A percentile compares a stretch with the other conserved stretches of the same genome.
These are phyloP conservation scores for Hypocreales sp. DNA, from an alignment of 2,329 filamentous ascomycete species.

Conservation along the genomic window DNA sequence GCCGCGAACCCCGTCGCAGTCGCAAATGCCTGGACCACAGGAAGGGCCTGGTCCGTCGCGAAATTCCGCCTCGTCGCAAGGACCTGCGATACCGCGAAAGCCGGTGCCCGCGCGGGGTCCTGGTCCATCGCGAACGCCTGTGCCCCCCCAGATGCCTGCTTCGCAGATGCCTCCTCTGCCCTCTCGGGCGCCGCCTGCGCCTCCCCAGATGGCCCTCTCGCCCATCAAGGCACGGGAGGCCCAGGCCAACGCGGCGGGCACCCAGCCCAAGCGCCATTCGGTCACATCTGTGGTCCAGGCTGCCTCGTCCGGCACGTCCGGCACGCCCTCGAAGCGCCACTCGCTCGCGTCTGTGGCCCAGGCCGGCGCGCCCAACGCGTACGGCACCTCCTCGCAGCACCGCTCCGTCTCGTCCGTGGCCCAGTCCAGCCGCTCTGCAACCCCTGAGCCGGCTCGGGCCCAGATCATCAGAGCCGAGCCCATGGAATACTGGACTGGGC, in stretches of 20 bases:
- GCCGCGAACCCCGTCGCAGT: background rate
- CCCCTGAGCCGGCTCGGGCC: conserved; percentile 8
- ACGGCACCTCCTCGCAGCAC: conserved; percentile 2
- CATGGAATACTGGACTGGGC: conserved; percentile 44
- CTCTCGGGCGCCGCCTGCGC: background rate
- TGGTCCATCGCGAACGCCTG: no score
- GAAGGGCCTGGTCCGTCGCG: background rate
- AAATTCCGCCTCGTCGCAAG: background rate
- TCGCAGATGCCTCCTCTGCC: background rate
- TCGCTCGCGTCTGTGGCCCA: no score
- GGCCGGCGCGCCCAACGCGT: background rate
- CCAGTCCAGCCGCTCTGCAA: conserved; percentile 2
- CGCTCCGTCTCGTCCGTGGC: conserved; percentile 1
- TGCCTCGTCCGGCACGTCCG: background rate
- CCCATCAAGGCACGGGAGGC: background rate
- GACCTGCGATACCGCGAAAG: background rate
- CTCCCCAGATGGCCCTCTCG: background rate
- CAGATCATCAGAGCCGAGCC: conserved; percentile 26
- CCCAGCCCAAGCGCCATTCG: background rate
- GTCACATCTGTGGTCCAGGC: background rate
- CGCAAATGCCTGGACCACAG: background rate
- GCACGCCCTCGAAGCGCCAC: no score
- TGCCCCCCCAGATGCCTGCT: no score
- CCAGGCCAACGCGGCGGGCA: background rate
- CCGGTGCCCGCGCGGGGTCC: background rate